Percentiles rank a stretch among this genome's conserved stretches.
Evolutionary conservation across 805 yeast species (phyloP).

Genomic region (Sugiyamaella chiloensis): DNA sequence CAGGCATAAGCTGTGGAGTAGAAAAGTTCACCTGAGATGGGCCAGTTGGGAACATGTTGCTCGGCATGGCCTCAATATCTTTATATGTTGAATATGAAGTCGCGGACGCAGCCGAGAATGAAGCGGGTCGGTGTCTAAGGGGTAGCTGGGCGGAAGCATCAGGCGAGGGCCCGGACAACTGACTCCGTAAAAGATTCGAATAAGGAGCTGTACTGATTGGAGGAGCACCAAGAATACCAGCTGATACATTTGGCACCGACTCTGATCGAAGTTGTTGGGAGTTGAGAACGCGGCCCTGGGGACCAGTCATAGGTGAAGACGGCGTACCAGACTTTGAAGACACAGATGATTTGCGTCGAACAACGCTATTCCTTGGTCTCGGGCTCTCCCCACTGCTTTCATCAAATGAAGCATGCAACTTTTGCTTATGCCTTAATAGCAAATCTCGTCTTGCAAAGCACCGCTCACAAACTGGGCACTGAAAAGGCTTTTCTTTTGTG

Average conservation of each 20-base stretch:
- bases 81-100: slow-evolving; percentile 54
- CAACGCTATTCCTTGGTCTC: slow-evolving; percentile 7
- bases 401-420: slow-evolving; percentile 56
- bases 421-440: slow-evolving; percentile 88
- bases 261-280: slow-evolving; percentile 15
- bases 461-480: slow-evolving; percentile 94
- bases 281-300: slow-evolving; percentile 5
- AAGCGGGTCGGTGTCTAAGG: slow-evolving; percentile 30
- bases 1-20: slow-evolving; percentile 68
- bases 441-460: slow-evolving; percentile 81
- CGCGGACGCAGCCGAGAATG: slow-evolving; percentile 64
- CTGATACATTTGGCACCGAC: slow-evolving; percentile 4
- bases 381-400: slow-evolving; percentile 20
- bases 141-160: not conserved
- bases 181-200: slow-evolving; percentile 17
- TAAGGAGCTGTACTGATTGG: slow-evolving; percentile 16
- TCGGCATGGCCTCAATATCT: slow-evolving; percentile 33
- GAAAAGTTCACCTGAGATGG: slow-evolving; percentile 77
- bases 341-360: slow-evolving; percentile 1
- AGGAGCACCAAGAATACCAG: not conserved
- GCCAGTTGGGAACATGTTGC: slow-evolving; percentile 27
- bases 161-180: slow-evolving; percentile 10
- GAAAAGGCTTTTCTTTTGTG: slow-evolving; percentile 94
- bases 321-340: slow-evolving; percentile 9
- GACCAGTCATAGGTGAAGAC: slow-evolving; percentile 1